Conservation (phyloP, 495 filamentous ascomycete species). For the Platismatia glauca region DNA sequence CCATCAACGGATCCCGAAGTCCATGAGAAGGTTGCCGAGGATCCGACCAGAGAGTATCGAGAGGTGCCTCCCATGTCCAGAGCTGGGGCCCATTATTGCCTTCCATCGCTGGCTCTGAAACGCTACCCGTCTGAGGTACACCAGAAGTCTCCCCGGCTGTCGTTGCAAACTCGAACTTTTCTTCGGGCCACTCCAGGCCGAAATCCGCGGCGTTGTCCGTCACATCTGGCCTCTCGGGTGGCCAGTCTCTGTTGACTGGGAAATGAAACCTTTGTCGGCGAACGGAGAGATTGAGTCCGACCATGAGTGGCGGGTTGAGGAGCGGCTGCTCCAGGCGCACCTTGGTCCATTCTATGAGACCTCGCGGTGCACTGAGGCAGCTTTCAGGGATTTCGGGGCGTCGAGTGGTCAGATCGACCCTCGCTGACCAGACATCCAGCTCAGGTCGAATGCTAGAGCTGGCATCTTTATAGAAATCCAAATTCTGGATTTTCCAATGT, state of each 20-base stretch:
- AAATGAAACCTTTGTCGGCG: not conserved
- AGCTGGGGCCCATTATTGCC: accelerated
- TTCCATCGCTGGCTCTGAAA: not conserved
- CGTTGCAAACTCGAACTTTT: not conserved
- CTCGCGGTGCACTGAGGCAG: not conserved
- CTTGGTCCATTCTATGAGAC: not conserved
- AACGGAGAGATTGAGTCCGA: not conserved
- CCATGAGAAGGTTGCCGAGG: not conserved
- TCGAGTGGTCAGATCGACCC: not conserved
- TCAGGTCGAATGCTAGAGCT: not conserved
- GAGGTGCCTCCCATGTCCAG: not conserved
- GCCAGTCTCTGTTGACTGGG: not conserved
- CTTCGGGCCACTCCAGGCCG: not conserved
- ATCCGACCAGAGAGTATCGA: not conserved
- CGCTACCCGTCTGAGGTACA: not conserved
- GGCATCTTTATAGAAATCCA: not conserved
- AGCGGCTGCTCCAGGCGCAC: not conserved
- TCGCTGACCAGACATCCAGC: not conserved
- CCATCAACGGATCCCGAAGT: not conserved
- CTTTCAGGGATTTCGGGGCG: not conserved
- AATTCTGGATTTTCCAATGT: not conserved
- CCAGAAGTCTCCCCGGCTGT: not conserved
- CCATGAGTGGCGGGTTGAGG: not conserved
- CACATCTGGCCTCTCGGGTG: not conserved
- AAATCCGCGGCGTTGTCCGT: not conserved